These are phyloP conservation scores for Aegilops sharonensis DNA, from an alignment of 176 grass and related monocot species.

Conservation along the genomic window DNA sequence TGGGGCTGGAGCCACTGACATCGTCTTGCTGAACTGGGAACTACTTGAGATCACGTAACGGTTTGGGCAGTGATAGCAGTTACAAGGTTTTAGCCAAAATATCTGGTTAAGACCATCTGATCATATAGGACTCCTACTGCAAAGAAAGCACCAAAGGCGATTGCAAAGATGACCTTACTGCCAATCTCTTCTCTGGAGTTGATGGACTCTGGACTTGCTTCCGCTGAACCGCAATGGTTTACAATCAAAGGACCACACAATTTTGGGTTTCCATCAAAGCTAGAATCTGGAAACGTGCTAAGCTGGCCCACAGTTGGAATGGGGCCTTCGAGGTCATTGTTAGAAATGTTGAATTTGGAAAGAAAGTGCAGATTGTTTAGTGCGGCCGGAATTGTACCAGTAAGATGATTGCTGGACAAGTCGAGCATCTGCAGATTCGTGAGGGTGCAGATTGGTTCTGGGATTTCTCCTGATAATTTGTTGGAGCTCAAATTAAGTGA, in stretches of 20 bases:
- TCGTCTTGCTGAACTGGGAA: neutral
- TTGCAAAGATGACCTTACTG: neutral
- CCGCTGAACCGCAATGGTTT: neutral
- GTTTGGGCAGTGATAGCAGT: neutral
- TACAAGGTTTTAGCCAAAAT: neutral
- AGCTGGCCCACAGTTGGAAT: constrained; percentile 11
- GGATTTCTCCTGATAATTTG: constrained; percentile 2
- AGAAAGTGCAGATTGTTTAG: constrained; percentile 5
- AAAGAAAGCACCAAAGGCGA: constrained; percentile 32
- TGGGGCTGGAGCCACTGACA: neutral
- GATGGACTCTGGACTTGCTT: neutral
- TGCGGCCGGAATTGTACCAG: neutral
- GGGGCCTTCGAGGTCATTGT: constrained; percentile 22
- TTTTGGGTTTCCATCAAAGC: constrained; percentile 27
- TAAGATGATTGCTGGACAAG: constrained; percentile 15
- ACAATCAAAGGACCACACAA: constrained; percentile 9
- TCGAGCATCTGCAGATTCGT: neutral
- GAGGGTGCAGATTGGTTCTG: neutral
- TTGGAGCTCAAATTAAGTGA: neutral
- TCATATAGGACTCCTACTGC: constrained; percentile 36
- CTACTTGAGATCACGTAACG: neutral
- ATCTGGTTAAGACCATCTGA: neutral
- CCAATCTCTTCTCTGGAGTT: neutral
- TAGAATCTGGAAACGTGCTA: neutral
- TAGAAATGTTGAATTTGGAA: neutral